phyloP scores from a whole-genome alignment of 164 flowering plant species.

The Hamamelis virginiana region DNA sequence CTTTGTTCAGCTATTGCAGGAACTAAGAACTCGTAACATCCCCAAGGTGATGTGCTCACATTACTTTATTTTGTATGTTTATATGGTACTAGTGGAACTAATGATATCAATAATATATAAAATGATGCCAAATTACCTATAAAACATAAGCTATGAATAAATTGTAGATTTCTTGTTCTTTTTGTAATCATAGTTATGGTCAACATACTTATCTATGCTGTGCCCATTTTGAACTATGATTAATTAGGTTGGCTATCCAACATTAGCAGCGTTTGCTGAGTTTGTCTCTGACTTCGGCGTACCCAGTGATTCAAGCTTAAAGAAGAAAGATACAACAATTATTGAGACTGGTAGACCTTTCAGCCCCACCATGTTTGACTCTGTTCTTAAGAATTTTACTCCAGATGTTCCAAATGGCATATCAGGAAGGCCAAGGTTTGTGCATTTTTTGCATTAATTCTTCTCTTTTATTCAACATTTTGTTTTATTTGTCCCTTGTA shows the following conservation, averaged over 20 bases:
- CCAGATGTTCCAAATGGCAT: constrained; percentile 76
- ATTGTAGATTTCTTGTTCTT: background rate
- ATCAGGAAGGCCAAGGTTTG: constrained; percentile 88
- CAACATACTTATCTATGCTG: background rate
- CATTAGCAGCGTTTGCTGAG: constrained; percentile 72
- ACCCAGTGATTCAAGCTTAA: constrained; percentile 38
- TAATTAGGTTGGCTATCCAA: constrained; percentile 72
- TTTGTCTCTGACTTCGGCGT: constrained; percentile 69
- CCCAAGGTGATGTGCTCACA: constrained; percentile 56
- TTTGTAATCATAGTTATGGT: background rate
- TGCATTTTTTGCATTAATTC: constrained; percentile 1
- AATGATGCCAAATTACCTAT: background rate
- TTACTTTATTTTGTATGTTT: background rate
- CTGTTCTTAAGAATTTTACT: constrained; percentile 74
- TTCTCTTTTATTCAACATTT: background rate
- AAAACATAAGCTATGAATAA: too few species aligned
- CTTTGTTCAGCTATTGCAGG: constrained; percentile 78
- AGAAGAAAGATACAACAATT: constrained; percentile 41
- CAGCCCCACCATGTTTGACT: constrained; percentile 83
- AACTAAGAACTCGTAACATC: constrained; percentile 48
- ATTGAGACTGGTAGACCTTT: constrained; percentile 73
- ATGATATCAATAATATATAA: background rate
- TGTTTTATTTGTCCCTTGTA: background rate
- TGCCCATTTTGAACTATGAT: constrained; percentile 9
- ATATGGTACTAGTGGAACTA: constrained; percentile 1